A percentile compares a stretch with the other conserved stretches of the same genome.
Conservation (phyloP, 2,329 filamentous ascomycete genomes). For the Talaromyces rugulosus region DNA sequence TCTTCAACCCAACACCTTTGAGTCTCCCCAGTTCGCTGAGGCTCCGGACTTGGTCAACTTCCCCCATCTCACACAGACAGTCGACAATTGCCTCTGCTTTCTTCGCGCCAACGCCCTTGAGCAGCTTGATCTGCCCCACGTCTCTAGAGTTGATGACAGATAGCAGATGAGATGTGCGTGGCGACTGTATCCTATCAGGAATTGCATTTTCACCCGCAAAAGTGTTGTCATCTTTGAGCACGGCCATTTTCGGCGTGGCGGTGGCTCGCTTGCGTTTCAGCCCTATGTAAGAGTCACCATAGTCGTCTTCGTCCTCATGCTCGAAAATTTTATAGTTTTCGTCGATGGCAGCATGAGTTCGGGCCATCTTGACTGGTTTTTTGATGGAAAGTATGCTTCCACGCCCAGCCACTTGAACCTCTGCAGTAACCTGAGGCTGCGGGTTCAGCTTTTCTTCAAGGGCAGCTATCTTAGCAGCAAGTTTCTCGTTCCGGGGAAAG, state of each 20-base stretch:
- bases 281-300: constrained; percentile 19
- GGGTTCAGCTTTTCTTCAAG: constrained; percentile 49
- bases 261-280: constrained; percentile 24
- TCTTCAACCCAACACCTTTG: constrained; percentile 43
- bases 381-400: constrained; percentile 33
- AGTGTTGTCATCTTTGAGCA: neutral
- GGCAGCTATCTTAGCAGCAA: constrained; percentile 53
- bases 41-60: constrained; percentile 31
- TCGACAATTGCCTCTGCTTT: constrained; percentile 47
- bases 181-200: constrained; percentile 26
- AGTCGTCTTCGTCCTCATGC: constrained; percentile 21
- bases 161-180: constrained; percentile 41
- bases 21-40: constrained; percentile 39
- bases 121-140: constrained; percentile 41
- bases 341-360: constrained; percentile 28
- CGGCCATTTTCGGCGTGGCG: constrained; percentile 10
- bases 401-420: constrained; percentile 16
- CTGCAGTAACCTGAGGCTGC: constrained; percentile 17
- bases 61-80: constrained; percentile 40
- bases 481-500: constrained; percentile 80
- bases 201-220: constrained; percentile 15
- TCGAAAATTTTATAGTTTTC: constrained; percentile 27
- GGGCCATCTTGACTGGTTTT: constrained; percentile 20
- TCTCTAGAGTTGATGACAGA: constrained; percentile 45
- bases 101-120: constrained; percentile 45